phyloP scores from a whole-genome alignment of 2,329 filamentous ascomycete species.

The Ceratocystis huliohia region DNA sequence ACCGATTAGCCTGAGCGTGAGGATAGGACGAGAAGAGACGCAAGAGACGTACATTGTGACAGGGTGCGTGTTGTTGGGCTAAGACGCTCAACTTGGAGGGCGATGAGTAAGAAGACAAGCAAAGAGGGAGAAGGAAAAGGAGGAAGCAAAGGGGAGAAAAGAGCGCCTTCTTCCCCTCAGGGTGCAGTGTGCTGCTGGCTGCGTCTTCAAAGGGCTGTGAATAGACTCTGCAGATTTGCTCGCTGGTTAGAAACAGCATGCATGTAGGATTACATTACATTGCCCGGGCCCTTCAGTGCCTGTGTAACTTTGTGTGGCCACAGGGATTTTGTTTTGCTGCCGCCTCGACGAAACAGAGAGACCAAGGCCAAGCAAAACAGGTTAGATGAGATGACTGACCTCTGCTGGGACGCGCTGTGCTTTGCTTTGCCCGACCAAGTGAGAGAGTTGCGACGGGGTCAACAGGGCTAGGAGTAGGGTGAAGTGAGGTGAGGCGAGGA shows the following conservation, averaged over 20 bases:
- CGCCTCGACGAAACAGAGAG: too few relatives aligned
- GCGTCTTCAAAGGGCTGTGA: too few relatives aligned
- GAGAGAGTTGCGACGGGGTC: too few relatives aligned
- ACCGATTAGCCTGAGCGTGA: not conserved
- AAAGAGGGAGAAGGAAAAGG: not conserved
- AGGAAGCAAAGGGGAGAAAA: too few relatives aligned
- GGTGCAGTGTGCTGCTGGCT: too few relatives aligned
- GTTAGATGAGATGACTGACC: too few relatives aligned
- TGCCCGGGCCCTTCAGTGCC: not conserved
- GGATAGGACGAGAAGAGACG: not conserved
- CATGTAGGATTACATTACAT: constrained; percentile 5
- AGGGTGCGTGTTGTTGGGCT: not conserved
- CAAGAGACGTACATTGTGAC: not conserved
- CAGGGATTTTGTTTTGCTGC: not conserved
- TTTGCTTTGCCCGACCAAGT: too few relatives aligned
- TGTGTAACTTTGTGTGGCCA: not conserved
- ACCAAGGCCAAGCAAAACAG: too few relatives aligned
- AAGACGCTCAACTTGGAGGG: not conserved
- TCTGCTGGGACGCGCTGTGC: too few relatives aligned
- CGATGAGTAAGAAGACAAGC: not conserved
- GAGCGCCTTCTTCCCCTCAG: too few relatives aligned
- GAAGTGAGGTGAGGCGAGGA: not conserved
- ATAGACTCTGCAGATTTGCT: not conserved
- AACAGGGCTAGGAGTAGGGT: too few relatives aligned
- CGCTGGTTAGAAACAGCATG: not conserved